phyloP scores from a whole-genome alignment of 2,329 filamentous ascomycete genomes.

The Claviceps monticola region DNA sequence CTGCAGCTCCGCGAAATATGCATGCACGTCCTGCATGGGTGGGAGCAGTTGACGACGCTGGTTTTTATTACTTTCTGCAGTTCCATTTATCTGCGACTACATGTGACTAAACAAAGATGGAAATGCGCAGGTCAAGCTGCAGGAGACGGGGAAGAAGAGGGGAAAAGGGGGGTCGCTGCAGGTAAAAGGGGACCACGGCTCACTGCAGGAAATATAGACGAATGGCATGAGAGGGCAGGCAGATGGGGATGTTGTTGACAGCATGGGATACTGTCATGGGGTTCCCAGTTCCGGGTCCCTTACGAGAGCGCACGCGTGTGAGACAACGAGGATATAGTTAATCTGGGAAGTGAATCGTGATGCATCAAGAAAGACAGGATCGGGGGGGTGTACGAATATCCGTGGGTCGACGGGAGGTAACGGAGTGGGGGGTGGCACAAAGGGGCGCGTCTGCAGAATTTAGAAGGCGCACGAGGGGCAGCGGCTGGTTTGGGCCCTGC shows the following conservation, averaged over 20 bases:
- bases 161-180: not conserved
- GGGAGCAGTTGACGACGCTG: not conserved
- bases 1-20: too few species aligned
- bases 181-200: not conserved
- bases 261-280: not conserved
- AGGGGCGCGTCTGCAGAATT: too few species aligned
- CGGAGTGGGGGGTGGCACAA: too few species aligned
- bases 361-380: too few species aligned
- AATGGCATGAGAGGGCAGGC: not conserved
- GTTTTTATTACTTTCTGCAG: not conserved
- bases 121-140: not conserved
- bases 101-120: not conserved
- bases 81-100: not conserved
- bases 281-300: not conserved
- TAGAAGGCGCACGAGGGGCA: too few species aligned
- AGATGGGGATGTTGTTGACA: conserved; percentile 1
- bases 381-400: too few species aligned
- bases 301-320: not conserved
- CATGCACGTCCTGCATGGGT: not conserved
- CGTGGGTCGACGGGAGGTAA: too few species aligned
- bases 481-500: too few species aligned
- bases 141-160: not conserved
- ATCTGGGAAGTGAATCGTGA: too few species aligned
- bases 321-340: too few species aligned
- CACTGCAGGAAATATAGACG: not conserved